A percentile compares a stretch with the other conserved stretches of the same genome.
Evolutionary conservation across 176 grass and related monocot genomes (phyloP).

Genomic region (Triticum monococcum): DNA sequence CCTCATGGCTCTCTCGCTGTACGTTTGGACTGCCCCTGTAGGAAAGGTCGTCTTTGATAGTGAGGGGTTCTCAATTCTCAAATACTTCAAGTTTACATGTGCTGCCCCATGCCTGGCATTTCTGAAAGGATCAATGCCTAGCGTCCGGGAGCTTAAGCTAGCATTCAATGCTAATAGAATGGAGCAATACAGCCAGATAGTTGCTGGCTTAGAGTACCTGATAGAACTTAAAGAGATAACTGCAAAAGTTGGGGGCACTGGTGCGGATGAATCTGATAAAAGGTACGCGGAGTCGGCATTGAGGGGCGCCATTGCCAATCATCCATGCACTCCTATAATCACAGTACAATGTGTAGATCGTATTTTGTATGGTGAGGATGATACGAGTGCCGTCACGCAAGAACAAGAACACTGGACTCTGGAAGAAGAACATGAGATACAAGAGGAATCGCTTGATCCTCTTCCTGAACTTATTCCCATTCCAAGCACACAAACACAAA

Average conservation of each 20-base stretch:
- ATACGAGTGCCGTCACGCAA: background rate
- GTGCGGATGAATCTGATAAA: background rate
- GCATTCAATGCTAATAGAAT: background rate
- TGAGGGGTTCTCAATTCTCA: background rate
- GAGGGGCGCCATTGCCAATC: background rate
- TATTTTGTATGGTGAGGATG: background rate
- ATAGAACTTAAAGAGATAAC: background rate
- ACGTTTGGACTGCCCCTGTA: background rate
- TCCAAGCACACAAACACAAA: background rate
- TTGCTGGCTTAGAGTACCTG: background rate
- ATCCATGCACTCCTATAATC: background rate
- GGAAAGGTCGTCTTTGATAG: background rate
- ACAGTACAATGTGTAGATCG: background rate
- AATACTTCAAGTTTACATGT: background rate
- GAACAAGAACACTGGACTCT: background rate
- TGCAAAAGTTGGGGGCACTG: background rate
- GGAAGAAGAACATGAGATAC: background rate
- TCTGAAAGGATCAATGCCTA: background rate
- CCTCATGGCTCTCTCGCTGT: background rate
- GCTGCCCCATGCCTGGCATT: background rate
- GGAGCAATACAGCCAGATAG: background rate
- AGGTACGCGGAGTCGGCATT: background rate
- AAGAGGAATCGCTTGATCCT: background rate
- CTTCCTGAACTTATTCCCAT: background rate
- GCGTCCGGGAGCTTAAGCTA: background rate